A percentile compares a stretch with the other conserved stretches of the same genome.
phyloP scores from a whole-genome alignment of 106 monocot species.

The Acorus gramineus region DNA sequence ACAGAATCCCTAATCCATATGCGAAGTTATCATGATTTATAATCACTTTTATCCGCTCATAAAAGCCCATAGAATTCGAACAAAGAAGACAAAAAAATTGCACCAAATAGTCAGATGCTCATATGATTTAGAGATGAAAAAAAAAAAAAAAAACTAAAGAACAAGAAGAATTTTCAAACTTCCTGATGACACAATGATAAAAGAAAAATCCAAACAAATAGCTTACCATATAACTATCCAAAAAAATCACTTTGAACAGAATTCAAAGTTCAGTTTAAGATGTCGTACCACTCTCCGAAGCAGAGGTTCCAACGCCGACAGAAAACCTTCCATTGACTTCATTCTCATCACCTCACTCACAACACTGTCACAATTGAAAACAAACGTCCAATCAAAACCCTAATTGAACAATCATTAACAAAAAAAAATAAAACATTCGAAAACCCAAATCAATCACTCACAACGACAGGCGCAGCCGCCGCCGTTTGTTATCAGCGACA shows the following conservation, averaged over 20 bases:
- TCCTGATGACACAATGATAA: not conserved
- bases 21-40: no score
- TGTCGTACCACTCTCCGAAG: constrained; percentile 49
- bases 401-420: not conserved
- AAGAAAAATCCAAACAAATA: not conserved
- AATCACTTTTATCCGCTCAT: no score
- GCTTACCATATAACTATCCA: no score
- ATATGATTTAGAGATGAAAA: no score
- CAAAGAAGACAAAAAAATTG: no score
- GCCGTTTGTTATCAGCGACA: constrained; percentile 26
- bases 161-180: not conserved
- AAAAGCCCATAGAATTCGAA: no score
- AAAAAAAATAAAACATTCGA: constrained; percentile 1
- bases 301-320: constrained; percentile 60
- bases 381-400: not conserved
- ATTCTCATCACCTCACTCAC: constrained; percentile 46
- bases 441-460: constrained; percentile 16
- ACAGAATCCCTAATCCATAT: no score
- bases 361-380: constrained; percentile 17
- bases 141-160: no score
- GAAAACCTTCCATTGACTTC: constrained; percentile 38
- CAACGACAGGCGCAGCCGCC: constrained; percentile 18
- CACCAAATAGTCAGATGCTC: no score
- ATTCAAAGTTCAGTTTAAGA: no score
- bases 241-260: no score